Percentiles rank a stretch among this genome's conserved stretches.
Conservation (phyloP, 2,329 filamentous ascomycete genomes). For the Aspergillus ochraceus region DNA sequence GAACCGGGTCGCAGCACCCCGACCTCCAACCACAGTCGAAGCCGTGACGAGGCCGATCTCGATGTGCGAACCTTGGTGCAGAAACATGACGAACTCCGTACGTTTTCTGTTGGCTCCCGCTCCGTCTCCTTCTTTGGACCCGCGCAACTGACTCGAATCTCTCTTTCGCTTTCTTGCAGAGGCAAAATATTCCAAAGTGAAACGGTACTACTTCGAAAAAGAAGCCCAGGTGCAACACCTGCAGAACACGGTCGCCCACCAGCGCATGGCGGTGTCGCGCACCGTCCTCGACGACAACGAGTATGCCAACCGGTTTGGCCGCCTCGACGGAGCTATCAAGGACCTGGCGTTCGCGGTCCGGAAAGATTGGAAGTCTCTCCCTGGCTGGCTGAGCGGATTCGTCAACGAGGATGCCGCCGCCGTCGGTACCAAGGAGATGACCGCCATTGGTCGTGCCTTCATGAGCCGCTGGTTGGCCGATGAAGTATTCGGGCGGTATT, state of each 20-base stretch:
- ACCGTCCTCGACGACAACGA: conserved; percentile 95
- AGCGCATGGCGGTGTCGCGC: conserved; percentile 89
- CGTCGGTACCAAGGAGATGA: conserved; percentile 97
- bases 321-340: conserved; percentile 89
- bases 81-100: conserved; percentile 49
- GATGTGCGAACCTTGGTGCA: conserved; percentile 47
- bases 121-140: conserved; percentile 5
- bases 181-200: conserved; percentile 96
- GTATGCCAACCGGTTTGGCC: conserved; percentile 83
- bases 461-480: conserved; percentile 89
- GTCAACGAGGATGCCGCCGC: conserved; percentile 83
- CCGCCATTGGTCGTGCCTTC: conserved; percentile 83
- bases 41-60: conserved; percentile 42
- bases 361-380: conserved; percentile 85
- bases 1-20: conserved; percentile 52
- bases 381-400: conserved; percentile 73
- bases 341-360: conserved; percentile 95
- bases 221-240: conserved; percentile 86
- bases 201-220: conserved; percentile 94
- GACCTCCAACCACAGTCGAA: conserved; percentile 31
- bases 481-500: conserved; percentile 86
- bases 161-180: conserved; percentile 52
- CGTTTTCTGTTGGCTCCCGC: conserved; percentile 15
- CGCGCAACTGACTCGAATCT: background rate
- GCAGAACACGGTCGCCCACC: conserved; percentile 96